Evolutionary conservation across 257 asterid genomes (phyloP), one percentile per base, ranked within the genome.

Genomic region (Rubia yunnanensis): DNA sequence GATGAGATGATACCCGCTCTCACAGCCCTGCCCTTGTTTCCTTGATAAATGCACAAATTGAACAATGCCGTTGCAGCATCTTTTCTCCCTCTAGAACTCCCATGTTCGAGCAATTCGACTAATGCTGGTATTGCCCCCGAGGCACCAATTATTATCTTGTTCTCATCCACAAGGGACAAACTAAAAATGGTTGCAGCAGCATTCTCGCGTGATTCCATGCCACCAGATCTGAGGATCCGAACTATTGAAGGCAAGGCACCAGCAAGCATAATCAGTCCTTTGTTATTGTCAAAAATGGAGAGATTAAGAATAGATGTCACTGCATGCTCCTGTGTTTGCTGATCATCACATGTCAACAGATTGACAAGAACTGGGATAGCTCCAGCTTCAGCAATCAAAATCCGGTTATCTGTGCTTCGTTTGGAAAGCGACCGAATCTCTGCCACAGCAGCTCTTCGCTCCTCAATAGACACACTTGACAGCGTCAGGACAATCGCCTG

Each of bases 161-260:
- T 89, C 72, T 92, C 98, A 27, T 92, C 94, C 3, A 88, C 97
- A 2, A 92, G 81, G 3, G 98, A 92, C 66, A 92, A 59, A 68
- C 96, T 80, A 65, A 92, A 92, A 50, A 92, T 86, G 66, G 98
- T 87, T 23, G 98, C 98, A 0, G 98, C 97, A 0, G 98, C 89
- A 56, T 92, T 92, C 50, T 92, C 98, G 68, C 86, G 83, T 15
- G 98, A 95, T 71, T 87, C 98, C 84, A 73, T 84, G 87, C 89
- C 85, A 68, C 97, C 97, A 0, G 91, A 81, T 71, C 98, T 74
- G 65, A 92, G 97, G 74, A 89, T 88, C 70, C 84, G 96, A 46
- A 92, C 96, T 24, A 92, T 81, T 7, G 96, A 89, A 36, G 98
- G 97, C 73, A 92, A 67, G 8, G 98, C 97, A 31, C 87, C 86